Conservation (phyloP, 352 stramenopile species). For the Phytophthora idaei region DNA sequence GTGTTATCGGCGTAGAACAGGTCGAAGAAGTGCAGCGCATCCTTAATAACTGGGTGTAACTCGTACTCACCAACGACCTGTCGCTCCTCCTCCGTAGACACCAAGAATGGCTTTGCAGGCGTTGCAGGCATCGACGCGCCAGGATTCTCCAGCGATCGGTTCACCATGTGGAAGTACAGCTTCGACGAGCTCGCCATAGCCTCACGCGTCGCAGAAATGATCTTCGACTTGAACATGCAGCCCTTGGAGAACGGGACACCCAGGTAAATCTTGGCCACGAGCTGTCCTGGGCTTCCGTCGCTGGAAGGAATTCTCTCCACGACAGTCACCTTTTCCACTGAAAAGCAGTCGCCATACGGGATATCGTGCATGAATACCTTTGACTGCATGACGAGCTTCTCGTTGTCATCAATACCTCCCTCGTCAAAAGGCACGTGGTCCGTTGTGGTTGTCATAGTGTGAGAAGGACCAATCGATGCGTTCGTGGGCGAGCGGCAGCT, state of each 20-base stretch:
- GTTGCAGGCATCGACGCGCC: constrained; percentile 7
- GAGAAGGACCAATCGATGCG: constrained; percentile 78
- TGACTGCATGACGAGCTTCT: constrained; percentile 65
- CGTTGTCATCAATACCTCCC: constrained; percentile 36
- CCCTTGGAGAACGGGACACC: constrained; percentile 88
- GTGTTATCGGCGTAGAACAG: constrained; percentile 70
- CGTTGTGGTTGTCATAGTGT: constrained; percentile 85
- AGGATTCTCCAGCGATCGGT: constrained; percentile 47
- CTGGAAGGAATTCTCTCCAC: constrained; percentile 53
- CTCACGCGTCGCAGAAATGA: constrained; percentile 80
- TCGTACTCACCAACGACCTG: constrained; percentile 75
- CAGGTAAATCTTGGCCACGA: constrained; percentile 70
- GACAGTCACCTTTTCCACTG: constrained; percentile 70
- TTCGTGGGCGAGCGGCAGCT: constrained; percentile 81
- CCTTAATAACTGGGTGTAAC: constrained; percentile 53
- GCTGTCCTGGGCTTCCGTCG: constrained; percentile 35
- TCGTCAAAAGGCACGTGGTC: constrained; percentile 67
- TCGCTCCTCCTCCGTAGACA: constrained; percentile 71
- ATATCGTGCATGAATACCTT: constrained; percentile 83
- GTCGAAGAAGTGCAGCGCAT: constrained; percentile 72
- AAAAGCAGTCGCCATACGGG: constrained; percentile 87
- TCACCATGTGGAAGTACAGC: constrained; percentile 68
- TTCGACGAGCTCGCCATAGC: constrained; percentile 58
- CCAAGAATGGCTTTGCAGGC: constrained; percentile 62
- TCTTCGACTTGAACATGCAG: constrained; percentile 92